phyloP scores from a whole-genome alignment of 163 green algal genomes.

The Coccomyxa subellipsoidea region DNA sequence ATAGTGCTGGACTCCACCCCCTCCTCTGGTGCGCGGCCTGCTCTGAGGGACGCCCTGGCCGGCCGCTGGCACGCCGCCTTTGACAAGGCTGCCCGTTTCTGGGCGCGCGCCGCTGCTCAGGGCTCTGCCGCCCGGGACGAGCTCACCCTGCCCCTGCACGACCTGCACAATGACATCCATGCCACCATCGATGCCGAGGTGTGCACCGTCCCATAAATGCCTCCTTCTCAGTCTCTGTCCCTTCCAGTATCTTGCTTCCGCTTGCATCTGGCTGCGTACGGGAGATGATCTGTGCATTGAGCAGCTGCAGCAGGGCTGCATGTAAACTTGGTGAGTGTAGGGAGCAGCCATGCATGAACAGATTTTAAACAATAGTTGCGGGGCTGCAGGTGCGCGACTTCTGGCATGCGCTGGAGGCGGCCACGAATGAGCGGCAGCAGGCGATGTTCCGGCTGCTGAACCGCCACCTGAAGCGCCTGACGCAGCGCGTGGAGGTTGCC shows the following conservation, averaged over 20 bases:
- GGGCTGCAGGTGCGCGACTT: conserved; percentile 48
- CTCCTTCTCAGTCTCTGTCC: too few species aligned
- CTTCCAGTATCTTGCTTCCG: too few species aligned
- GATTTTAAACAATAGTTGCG: neutral
- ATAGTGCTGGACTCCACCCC: conserved; percentile 24
- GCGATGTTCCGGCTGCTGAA: conserved; percentile 61
- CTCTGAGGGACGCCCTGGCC: neutral
- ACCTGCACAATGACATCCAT: conserved; percentile 68
- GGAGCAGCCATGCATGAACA: too few species aligned
- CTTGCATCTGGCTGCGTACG: too few species aligned
- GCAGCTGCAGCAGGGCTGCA: too few species aligned
- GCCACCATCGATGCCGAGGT: conserved; percentile 64
- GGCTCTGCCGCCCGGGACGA: neutral
- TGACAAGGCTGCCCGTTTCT: conserved; percentile 40
- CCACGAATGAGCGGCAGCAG: conserved; percentile 45
- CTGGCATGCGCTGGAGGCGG: conserved; percentile 66
- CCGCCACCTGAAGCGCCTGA: conserved; percentile 47
- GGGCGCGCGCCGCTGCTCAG: conserved; percentile 24
- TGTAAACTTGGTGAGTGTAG: too few species aligned
- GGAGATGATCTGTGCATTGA: too few species aligned
- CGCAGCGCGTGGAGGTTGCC: conserved; percentile 25
- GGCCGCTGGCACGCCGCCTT: conserved; percentile 37
- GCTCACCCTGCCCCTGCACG: conserved; percentile 25
- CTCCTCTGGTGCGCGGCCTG: neutral
- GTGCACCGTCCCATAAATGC: neutral